phyloP scores from a whole-genome alignment of 1,284 basidiomycete species.

The Butyriboletus appendiculatus region DNA sequence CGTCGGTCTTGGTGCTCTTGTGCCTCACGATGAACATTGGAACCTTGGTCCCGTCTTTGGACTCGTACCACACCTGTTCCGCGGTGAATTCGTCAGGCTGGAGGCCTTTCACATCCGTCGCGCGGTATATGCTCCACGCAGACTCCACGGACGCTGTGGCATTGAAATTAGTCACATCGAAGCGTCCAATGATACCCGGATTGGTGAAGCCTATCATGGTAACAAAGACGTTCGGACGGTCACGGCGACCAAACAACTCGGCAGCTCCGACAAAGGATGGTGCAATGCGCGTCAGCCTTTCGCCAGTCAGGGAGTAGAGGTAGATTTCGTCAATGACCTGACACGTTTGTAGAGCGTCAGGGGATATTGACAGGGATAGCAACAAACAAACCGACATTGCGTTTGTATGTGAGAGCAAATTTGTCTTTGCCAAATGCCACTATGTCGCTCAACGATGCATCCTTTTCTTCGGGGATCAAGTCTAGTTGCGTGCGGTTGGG shows the following conservation, averaged over 20 bases:
- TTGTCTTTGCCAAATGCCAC: slow-evolving; percentile 57
- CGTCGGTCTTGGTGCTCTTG: slow-evolving; percentile 71
- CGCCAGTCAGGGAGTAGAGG: slow-evolving; percentile 65
- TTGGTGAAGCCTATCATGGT: slow-evolving; percentile 72
- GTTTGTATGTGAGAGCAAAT: slow-evolving; percentile 69
- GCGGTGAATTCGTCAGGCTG: slow-evolving; percentile 71
- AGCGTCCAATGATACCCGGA: slow-evolving; percentile 67
- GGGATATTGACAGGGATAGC: not conserved
- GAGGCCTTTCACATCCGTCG: slow-evolving; percentile 66
- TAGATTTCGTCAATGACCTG: slow-evolving; percentile 85
- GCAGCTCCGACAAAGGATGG: slow-evolving; percentile 74
- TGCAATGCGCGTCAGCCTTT: slow-evolving; percentile 57
- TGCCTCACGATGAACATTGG: slow-evolving; percentile 89
- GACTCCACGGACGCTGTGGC: slow-evolving; percentile 42
- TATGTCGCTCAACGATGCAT: slow-evolving; percentile 59
- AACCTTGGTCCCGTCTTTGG: slow-evolving; percentile 80
- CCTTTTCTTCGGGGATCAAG: slow-evolving; percentile 72
- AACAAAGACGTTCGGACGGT: slow-evolving; percentile 70
- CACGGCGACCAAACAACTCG: slow-evolving; percentile 52
- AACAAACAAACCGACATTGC: slow-evolving; percentile 54
- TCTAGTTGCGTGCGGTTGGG: slow-evolving; percentile 53
- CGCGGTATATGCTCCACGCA: slow-evolving; percentile 61
- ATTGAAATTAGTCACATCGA: slow-evolving; percentile 51
- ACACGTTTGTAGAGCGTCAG: slow-evolving; percentile 15
- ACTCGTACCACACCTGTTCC: slow-evolving; percentile 77